Evolutionary conservation across 768 basidiomycete genomes (phyloP), one percentile per base, ranked within the genome.

Genomic region (Ramaria sp.): DNA sequence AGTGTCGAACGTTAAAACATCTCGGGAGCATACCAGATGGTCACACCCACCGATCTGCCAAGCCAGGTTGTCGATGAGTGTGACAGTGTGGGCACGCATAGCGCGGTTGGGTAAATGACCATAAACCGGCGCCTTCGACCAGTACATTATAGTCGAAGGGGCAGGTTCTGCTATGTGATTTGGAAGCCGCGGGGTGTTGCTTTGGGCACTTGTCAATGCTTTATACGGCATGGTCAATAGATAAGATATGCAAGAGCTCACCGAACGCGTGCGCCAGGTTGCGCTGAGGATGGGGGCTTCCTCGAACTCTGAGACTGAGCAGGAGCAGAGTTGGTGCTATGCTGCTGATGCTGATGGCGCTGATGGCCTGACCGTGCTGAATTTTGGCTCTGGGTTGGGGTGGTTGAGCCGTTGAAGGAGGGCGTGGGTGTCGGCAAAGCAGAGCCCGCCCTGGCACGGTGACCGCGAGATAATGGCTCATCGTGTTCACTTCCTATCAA

Each of bases 31-130:
- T 15, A 81, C 83, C 63, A 79, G 80, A 59, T 88, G 88, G 60
- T 94, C 91, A 60, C 88, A 91, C 1, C 92, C 93, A 9, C 92
- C 92, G 63, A 94, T 86, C 30, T 94, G 64, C 90, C 91, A 97
- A 0, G 86, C 88, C 33, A 81, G 74, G 45, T 82, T 78, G 59
- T 93, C 91, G 19, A 93, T 83, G 47, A 94, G 72, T 0, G 88
- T 94, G 43, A 86, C 85, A 5, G 79, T 89, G 66, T 93, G 91
- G 2, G 90, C 88, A 4, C 91, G 80, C 72, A 93, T 80, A 10
- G 78, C 79, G 53, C 80, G 76, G 63, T 73, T 78, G 1, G 89
- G 88, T 33, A 88, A 60, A 0, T 71, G 56, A 0, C 90, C 90
- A 67, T 84, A 86, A 19, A 88, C 84, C 0, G 90, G 88, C 0